Conservation (phyloP, 192 early-diverging fungal genomes). For the Coemansia sp. region DNA sequence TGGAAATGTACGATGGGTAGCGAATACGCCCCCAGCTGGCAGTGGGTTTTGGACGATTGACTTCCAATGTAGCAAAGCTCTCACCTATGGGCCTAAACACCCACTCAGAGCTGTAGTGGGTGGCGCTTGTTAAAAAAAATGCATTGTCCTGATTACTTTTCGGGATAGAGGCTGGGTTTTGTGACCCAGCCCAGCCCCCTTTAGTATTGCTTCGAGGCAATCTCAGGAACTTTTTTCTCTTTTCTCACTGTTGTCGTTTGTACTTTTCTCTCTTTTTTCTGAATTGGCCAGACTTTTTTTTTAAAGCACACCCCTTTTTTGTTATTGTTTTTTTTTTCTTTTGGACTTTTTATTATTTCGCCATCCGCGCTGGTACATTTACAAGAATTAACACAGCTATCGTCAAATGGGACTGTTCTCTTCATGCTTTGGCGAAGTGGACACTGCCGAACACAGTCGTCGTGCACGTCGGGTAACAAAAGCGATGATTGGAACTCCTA, state of each 20-base stretch:
- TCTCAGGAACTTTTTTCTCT: neutral
- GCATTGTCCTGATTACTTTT: neutral
- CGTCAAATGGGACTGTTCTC: constrained; percentile 50
- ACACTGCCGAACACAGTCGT: constrained; percentile 16
- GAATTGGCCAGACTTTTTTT: neutral
- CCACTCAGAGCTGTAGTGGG: neutral
- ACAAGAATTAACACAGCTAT: neutral
- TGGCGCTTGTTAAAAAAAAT: neutral
- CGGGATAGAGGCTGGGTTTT: constrained; percentile 1
- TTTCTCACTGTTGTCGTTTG: neutral
- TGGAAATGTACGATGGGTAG: neutral
- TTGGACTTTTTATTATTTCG: neutral
- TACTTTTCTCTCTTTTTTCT: neutral
- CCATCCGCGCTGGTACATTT: neutral
- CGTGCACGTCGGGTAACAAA: constrained; percentile 44
- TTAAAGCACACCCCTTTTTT: neutral
- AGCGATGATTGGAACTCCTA: constrained; percentile 55
- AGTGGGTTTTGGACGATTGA: neutral
- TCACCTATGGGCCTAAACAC: neutral
- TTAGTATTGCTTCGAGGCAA: neutral
- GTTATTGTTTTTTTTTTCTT: neutral
- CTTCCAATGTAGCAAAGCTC: neutral
- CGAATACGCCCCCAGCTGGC: neutral
- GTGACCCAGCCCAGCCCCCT: constrained; percentile 2
- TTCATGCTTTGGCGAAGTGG: constrained; percentile 52